Evolutionary conservation across 345 rosid species (phyloP).

Genomic region (Pseudoturritis turrita): DNA sequence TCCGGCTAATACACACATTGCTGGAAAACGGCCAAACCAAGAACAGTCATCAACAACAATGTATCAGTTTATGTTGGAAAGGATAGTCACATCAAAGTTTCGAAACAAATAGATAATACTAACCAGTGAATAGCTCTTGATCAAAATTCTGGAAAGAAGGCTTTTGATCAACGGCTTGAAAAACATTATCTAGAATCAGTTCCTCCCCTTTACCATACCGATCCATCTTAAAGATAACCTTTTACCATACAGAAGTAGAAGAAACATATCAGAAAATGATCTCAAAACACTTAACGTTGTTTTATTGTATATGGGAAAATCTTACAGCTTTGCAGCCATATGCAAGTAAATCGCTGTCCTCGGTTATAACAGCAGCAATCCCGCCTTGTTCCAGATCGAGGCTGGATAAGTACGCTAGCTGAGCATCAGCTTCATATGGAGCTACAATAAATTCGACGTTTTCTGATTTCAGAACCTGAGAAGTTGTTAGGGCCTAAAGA

Average conservation of each 20-base stretch:
- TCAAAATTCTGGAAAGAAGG: conserved; percentile 65
- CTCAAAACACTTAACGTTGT: conserved; percentile 3
- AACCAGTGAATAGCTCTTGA: conserved; percentile 61
- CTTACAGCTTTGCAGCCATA: conserved; percentile 94
- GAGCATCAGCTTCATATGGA: conserved; percentile 98
- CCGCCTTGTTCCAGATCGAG: conserved; percentile 69
- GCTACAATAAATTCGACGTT: conserved; percentile 86
- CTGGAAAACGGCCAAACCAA: conserved; percentile 35
- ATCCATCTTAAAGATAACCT: conserved; percentile 87
- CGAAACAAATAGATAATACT: conserved; percentile 7
- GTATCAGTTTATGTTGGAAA: neutral
- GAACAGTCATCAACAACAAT: conserved; percentile 2
- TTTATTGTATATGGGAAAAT: neutral
- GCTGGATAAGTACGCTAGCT: conserved; percentile 71
- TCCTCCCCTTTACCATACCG: conserved; percentile 81
- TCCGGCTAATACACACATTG: conserved; percentile 91
- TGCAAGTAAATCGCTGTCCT: conserved; percentile 87
- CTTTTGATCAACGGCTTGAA: conserved; percentile 40
- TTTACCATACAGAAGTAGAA: conserved; percentile 26
- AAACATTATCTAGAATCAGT: conserved; percentile 53
- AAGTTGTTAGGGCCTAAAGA: conserved; percentile 23
- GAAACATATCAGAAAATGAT: conserved; percentile 22
- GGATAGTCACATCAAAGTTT: neutral
- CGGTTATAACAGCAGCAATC: conserved; percentile 73
- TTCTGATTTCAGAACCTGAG: conserved; percentile 67